A percentile compares a stretch with the other conserved stretches of the same genome.
phyloP scores from a whole-genome alignment of 371 early-diverging fungal species.

The Apophysomyces variabilis region DNA sequence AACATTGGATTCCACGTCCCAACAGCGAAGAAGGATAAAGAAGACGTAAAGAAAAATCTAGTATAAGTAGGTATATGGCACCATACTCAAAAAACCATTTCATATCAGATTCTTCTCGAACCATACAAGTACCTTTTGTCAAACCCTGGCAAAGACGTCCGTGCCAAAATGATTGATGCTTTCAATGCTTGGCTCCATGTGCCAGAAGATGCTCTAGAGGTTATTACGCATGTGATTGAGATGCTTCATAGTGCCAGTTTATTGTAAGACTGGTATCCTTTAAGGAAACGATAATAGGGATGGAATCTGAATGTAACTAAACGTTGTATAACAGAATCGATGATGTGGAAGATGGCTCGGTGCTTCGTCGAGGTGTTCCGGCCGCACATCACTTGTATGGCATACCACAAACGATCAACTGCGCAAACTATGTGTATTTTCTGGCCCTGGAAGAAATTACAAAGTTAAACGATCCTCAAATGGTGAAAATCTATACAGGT shows the following conservation, averaged over 20 bases:
- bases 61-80: background rate
- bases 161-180: constrained; percentile 85
- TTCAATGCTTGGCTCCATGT: constrained; percentile 90
- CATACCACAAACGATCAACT: constrained; percentile 89
- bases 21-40: constrained; percentile 1
- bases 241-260: constrained; percentile 95
- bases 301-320: too few relatives aligned
- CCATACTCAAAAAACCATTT: background rate
- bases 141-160: constrained; percentile 91
- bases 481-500: constrained; percentile 83
- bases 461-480: constrained; percentile 66
- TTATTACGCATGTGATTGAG: constrained; percentile 83
- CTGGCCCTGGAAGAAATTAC: constrained; percentile 81
- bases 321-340: constrained; percentile 68
- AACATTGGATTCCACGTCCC: background rate
- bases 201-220: constrained; percentile 62
- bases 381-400: constrained; percentile 97
- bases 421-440: constrained; percentile 95
- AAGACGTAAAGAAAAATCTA: background rate
- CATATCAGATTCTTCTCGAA: constrained; percentile 67
- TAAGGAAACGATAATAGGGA: background rate
- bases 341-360: constrained; percentile 95
- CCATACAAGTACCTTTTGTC: constrained; percentile 81
- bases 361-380: constrained; percentile 88
- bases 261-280: constrained; percentile 57